These are phyloP conservation scores for Ogataea kodamae DNA, from an alignment of 805 yeast species.

Conservation along the genomic window DNA sequence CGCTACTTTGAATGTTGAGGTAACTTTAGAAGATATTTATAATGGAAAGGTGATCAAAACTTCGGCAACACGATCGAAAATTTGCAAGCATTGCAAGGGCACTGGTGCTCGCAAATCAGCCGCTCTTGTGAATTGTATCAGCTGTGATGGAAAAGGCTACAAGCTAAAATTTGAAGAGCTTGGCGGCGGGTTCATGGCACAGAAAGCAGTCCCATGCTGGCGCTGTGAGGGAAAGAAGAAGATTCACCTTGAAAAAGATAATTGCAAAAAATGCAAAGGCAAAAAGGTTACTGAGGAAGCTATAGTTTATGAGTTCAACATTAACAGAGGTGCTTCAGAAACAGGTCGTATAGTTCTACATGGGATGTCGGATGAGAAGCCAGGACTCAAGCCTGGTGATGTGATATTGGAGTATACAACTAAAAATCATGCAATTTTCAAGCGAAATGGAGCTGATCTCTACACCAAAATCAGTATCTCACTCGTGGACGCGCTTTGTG, in stretches of 20 bases:
- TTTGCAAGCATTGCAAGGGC: constrained; percentile 75
- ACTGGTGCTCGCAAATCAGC: constrained; percentile 68
- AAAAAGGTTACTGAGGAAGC: constrained; percentile 56
- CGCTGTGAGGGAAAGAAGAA: constrained; percentile 72
- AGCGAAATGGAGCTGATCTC: constrained; percentile 55
- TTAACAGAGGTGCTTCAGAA: constrained; percentile 65
- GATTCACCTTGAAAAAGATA: constrained; percentile 57
- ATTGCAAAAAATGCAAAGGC: constrained; percentile 77
- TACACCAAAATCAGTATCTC: constrained; percentile 58
- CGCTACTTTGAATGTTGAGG: constrained; percentile 60
- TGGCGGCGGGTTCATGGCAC: constrained; percentile 73
- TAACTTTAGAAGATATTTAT: constrained; percentile 70
- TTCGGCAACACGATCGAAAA: constrained; percentile 63
- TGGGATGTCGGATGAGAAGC: constrained; percentile 75
- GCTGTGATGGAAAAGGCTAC: constrained; percentile 72
- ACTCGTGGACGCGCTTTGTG: constrained; percentile 79
- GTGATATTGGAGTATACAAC: constrained; percentile 60
- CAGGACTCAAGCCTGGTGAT: constrained; percentile 75
- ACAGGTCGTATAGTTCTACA: constrained; percentile 58
- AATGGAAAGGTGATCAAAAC: constrained; percentile 78
- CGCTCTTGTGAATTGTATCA: constrained; percentile 49
- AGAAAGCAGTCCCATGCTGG: constrained; percentile 57
- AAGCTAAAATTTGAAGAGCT: constrained; percentile 57
- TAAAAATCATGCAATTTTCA: constrained; percentile 43
- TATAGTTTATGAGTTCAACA: constrained; percentile 70